phyloP scores from a whole-genome alignment of 2,329 filamentous ascomycete species.

The Atkinsonella texensis region DNA sequence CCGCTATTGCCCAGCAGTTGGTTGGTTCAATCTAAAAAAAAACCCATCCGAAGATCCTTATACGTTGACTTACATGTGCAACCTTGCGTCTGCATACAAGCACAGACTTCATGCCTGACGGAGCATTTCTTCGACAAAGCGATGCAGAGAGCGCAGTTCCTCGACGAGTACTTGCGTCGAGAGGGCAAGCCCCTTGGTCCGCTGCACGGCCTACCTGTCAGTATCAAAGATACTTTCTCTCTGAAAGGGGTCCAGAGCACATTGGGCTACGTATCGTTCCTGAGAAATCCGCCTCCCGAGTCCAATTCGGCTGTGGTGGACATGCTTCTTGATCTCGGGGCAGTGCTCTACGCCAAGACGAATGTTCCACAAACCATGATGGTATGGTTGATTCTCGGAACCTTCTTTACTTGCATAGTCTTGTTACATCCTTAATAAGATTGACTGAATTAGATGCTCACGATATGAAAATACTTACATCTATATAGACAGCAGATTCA shows the following conservation, averaged over 20 bases:
- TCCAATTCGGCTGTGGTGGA: constrained; percentile 14
- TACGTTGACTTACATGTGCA: background rate
- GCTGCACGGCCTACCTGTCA: constrained; percentile 14
- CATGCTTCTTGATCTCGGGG: constrained; percentile 14
- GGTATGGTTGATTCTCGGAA: constrained; percentile 17
- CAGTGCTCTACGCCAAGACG: constrained; percentile 28
- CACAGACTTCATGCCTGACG: constrained; percentile 22
- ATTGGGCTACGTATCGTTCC: constrained; percentile 15
- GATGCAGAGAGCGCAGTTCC: constrained; percentile 7
- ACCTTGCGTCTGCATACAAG: background rate
- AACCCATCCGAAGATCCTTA: background rate
- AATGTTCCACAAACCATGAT: constrained; percentile 51
- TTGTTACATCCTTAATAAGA: background rate
- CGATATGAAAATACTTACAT: background rate
- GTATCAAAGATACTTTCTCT: constrained; percentile 15
- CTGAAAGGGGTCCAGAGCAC: constrained; percentile 14
- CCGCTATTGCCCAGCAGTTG: constrained; percentile 17
- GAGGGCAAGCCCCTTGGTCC: constrained; percentile 10
- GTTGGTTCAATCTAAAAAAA: constrained; percentile 7
- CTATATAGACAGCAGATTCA: constrained; percentile 14
- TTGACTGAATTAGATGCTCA: background rate
- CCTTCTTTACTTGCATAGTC: background rate
- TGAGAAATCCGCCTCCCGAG: constrained; percentile 11
- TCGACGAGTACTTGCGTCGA: constrained; percentile 9
- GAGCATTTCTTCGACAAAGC: constrained; percentile 33